phyloP scores from a whole-genome alignment of 768 basidiomycete genomes.

The Psilocybe azurescens region DNA sequence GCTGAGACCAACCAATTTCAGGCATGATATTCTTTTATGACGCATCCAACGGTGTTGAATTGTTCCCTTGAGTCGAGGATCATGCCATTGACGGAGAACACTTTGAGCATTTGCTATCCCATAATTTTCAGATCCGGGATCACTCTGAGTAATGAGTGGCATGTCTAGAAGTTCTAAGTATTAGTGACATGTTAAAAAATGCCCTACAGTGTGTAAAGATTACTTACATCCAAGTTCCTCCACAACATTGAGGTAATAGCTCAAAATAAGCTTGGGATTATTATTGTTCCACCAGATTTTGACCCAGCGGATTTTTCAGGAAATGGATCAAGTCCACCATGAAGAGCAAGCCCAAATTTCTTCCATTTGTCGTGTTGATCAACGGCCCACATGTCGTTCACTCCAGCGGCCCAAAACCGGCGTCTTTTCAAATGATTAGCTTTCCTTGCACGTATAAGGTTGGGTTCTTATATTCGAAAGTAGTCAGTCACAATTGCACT shows the following conservation, averaged over 20 bases:
- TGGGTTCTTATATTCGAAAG: conserved; percentile 23
- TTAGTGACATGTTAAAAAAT: not conserved
- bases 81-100: conserved; percentile 39
- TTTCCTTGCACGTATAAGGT: conserved; percentile 16
- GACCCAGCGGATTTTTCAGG: conserved; percentile 31
- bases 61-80: conserved; percentile 33
- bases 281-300: conserved; percentile 42
- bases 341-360: conserved; percentile 36
- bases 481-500: not conserved
- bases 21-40: conserved; percentile 37
- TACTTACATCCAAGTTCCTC: conserved; percentile 3
- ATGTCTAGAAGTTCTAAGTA: conserved; percentile 28
- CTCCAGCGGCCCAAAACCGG: conserved; percentile 40
- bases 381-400: conserved; percentile 38
- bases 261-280: conserved; percentile 31
- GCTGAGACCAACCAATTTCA: conserved; percentile 43
- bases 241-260: conserved; percentile 31
- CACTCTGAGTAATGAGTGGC: conserved; percentile 47
- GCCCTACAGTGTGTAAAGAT: not conserved
- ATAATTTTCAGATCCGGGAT: conserved; percentile 47
- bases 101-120: conserved; percentile 50
- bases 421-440: conserved; percentile 11
- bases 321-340: conserved; percentile 32
- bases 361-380: conserved; percentile 52
- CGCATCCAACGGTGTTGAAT: conserved; percentile 35